Base-by-base conservation (phyloP, 805 yeast genomes). In the Clavispora carvajalis region DNA sequence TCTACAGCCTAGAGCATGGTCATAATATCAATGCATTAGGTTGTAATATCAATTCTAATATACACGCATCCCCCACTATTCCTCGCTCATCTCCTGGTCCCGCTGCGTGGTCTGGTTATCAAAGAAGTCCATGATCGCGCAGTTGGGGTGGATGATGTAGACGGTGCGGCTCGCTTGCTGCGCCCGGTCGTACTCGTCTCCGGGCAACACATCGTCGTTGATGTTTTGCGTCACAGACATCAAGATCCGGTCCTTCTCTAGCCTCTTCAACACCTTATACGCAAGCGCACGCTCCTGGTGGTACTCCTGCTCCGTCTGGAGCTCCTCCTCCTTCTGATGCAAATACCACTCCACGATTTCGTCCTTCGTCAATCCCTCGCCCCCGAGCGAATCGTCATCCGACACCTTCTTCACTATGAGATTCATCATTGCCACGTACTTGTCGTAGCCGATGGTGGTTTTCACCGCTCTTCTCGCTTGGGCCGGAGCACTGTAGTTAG, bases 351-450 rank as follows among this genome's bases (percentile, higher is more conserved):
- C 82, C n/a, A 82, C 78, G 36, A 93, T 66, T 26, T 79, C 80
- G 6, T 75, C 78, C 4, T 80, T 82, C 0, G 85, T 77, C 41
- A 85, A 63, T 7, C 95, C 96, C 21, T 70, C 74, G 4, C 75
- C 70, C 9, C 62, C 69, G 11, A 59, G 69, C 36, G 59, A 69
- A 24, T 69, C 73, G 43, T 74, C 75, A 40, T 76, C 77, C n/a
- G 77, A 69, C 9, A 84, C 77, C 36, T 63, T 64, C 52, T 77
- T 77, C 21, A 90, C 89, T 48, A 90, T 69, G 45, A 82, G 61
- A 58, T 87, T 85, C 82, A 87, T 85, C 71, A 90, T 85, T 34
- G 80, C 73, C 22, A 85, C 82, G 60, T 88, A 91, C 59, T 85
- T 85, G 56, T 91, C 97, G 59, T 88, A 88, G 1, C 95, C 73